Evolutionary conservation across 2,329 filamentous ascomycete species (phyloP).

Genomic region (Calonectria pseudoturangicola): DNA sequence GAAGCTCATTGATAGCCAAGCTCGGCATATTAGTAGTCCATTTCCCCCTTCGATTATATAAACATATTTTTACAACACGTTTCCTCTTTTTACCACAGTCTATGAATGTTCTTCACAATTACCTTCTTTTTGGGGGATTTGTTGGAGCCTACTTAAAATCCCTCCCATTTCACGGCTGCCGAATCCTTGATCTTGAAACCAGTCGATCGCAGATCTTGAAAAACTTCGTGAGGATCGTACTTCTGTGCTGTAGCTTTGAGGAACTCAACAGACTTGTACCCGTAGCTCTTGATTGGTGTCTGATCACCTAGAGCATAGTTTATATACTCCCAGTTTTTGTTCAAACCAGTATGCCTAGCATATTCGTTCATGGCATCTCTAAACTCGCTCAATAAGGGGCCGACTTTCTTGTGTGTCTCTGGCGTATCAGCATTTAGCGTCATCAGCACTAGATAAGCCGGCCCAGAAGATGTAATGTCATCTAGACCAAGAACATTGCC

Average conservation of each 20-base stretch:
- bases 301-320: slow-evolving; percentile 10
- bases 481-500: slow-evolving; percentile 5
- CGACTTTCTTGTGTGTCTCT: not conserved
- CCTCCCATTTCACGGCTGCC: not conserved
- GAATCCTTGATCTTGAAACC: slow-evolving; percentile 6
- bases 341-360: not conserved
- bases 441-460: not conserved
- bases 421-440: not conserved
- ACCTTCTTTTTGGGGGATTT: too few species aligned
- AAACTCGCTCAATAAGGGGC: not conserved
- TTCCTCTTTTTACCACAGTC: too few species aligned
- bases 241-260: not conserved
- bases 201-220: not conserved
- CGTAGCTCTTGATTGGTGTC: not conserved
- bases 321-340: slow-evolving; percentile 19
- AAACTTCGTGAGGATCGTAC: not conserved
- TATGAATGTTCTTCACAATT: too few species aligned
- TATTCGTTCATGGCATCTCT: not conserved
- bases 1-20: too few species aligned
- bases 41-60: too few species aligned
- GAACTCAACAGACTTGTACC: not conserved
- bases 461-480: not conserved
- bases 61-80: too few species aligned
- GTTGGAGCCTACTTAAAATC: not conserved
- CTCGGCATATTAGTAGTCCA: too few species aligned